phyloP scores from a whole-genome alignment of 768 basidiomycete genomes.

The Trametopsis cervina region DNA sequence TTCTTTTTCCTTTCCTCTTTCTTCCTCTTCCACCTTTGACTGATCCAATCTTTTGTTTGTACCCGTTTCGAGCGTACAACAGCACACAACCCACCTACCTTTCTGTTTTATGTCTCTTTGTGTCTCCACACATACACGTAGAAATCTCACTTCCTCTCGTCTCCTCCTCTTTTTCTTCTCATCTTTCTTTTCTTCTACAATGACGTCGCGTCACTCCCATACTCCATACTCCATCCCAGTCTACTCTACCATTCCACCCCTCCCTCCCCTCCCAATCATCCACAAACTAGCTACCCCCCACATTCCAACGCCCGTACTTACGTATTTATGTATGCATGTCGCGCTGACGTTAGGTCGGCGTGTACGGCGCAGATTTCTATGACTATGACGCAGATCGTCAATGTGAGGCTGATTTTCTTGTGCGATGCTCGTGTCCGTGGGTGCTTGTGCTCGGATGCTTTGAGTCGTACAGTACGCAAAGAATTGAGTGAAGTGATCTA shows the following conservation, averaged over 20 bases:
- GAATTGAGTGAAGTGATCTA: too few relatives aligned
- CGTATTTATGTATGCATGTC: too few relatives aligned
- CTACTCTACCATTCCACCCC: too few relatives aligned
- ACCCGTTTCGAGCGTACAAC: background rate
- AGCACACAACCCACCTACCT: slow-evolving; percentile 8
- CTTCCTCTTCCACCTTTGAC: background rate
- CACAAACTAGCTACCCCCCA: background rate
- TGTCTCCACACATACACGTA: background rate
- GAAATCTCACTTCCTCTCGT: background rate
- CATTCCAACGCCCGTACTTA: too few relatives aligned
- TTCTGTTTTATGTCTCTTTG: background rate
- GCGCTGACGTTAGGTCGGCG: background rate
- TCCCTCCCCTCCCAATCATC: background rate
- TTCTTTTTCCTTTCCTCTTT: too few relatives aligned
- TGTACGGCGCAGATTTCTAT: too few relatives aligned
- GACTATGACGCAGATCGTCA: too few relatives aligned
- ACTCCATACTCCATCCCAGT: too few relatives aligned
- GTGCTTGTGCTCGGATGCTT: too few relatives aligned
- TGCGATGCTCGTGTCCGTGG: too few relatives aligned
- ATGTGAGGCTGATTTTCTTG: too few relatives aligned
- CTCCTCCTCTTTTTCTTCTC: background rate
- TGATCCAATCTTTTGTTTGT: background rate
- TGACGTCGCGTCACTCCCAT: background rate
- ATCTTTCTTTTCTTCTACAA: background rate
- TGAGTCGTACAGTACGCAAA: too few relatives aligned